These are phyloP conservation scores for Quercus lobata DNA, from an alignment of 331 rosid genomes.

Conservation along the genomic window DNA sequence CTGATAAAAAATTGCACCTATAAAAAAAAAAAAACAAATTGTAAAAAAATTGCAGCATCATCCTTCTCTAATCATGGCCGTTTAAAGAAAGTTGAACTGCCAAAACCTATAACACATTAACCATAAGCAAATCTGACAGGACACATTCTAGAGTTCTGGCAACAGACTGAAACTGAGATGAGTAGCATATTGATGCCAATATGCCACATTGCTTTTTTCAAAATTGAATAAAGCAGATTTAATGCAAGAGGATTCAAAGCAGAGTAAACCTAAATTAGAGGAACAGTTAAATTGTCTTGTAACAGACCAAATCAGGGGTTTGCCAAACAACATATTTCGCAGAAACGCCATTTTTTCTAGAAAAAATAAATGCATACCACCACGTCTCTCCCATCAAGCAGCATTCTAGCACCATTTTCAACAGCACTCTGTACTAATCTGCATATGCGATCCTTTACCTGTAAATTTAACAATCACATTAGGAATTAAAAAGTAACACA, in stretches of 20 bases:
- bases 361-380: slow-evolving; percentile 27
- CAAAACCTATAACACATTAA: not conserved
- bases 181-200: not conserved
- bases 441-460: slow-evolving; percentile 54
- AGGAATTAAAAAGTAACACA: not conserved
- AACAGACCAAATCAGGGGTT: too few relatives aligned
- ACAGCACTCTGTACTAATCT: slow-evolving; percentile 46
- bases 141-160: not conserved
- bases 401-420: slow-evolving; percentile 55
- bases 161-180: not conserved
- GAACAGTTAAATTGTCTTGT: too few relatives aligned
- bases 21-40: too few relatives aligned
- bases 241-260: not conserved
- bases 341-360: not conserved
- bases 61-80: not conserved
- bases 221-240: not conserved
- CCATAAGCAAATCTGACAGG: not conserved
- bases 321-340: not conserved
- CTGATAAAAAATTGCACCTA: not conserved
- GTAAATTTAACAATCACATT: slow-evolving; percentile 9
- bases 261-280: not conserved
- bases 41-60: not conserved
- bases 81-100: not conserved
- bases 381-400: slow-evolving; percentile 58
- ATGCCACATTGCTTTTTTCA: not conserved